A percentile compares a stretch with the other conserved stretches of the same genome.
Conservation (phyloP, 2,329 filamentous ascomycete species). For the Leptosphaerulina australis region DNA sequence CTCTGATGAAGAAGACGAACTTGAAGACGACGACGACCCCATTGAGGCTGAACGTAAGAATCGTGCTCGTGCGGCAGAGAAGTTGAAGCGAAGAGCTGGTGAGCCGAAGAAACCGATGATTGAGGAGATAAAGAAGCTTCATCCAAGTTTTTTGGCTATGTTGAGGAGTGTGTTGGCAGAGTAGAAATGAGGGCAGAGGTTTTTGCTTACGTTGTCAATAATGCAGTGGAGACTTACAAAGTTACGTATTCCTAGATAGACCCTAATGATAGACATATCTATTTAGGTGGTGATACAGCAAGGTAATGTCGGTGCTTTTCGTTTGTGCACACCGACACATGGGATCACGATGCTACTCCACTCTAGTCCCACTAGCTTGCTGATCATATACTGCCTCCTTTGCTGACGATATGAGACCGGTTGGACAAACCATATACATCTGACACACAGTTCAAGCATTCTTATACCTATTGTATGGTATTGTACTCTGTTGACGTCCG, state of each 20-base stretch:
- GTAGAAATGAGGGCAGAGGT: conserved; percentile 20
- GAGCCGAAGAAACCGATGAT: conserved; percentile 83
- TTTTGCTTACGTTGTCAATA: not conserved
- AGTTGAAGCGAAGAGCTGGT: conserved; percentile 77
- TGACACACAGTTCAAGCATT: no score
- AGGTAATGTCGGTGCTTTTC: no score
- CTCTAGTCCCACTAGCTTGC: no score
- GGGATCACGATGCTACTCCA: no score
- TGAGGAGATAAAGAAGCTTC: conserved; percentile 78
- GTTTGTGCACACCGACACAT: no score
- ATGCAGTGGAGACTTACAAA: not conserved
- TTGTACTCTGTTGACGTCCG: no score
- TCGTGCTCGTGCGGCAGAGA: conserved; percentile 77
- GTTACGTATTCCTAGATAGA: conserved; percentile 7
- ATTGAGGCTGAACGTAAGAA: conserved; percentile 84
- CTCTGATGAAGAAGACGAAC: conserved; percentile 57
- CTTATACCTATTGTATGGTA: no score
- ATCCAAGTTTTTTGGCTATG: conserved; percentile 81
- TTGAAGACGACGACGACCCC: conserved; percentile 84
- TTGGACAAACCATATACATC: no score
- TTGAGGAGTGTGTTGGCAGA: conserved; percentile 76
- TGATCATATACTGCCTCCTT: no score
- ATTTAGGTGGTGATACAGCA: not conserved
- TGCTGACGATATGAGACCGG: no score
- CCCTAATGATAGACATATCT: not conserved